Base-by-base conservation (phyloP, 129 eudicot species). In the Helianthus tuberosus region DNA sequence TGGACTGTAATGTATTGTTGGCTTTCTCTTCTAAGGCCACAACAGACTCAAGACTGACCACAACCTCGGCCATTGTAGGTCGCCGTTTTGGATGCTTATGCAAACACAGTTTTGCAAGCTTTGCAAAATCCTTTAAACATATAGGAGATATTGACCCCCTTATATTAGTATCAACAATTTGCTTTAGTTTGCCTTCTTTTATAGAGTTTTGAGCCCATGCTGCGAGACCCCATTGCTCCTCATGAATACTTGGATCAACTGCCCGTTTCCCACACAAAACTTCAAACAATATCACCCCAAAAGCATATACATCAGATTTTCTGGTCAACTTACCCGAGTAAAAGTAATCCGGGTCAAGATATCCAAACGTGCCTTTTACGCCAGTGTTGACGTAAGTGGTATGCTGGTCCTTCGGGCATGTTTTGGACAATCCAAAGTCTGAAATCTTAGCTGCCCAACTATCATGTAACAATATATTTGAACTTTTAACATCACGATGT, bases 221-320 rank as follows among this genome's bases (percentile, higher is more conserved):
- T 32, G 64, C 65, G 23, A 83, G 73, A 36, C 72, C 54, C 29
- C 53, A 52, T 58, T 76, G 58, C 52, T 84, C 84, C 66, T 80
- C 84, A 29, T 54, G 76, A 13, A 76, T 16, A 23, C 73, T 76
- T 43, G n/a, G 17, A 67, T 79, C 79, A 44, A 84, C 72, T 16
- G 82, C 85, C 52, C 70, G 65, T 68, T 73, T 80, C 44, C 83
- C 88, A 68, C 80, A 67, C 49, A 82, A 17, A 6, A 77, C 79
- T 73, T 72, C 86, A 74, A 75, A 6, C 5, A 75, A 16, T 75
- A 75, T 41, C 10, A 75, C 79, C 79, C 79, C 79, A 23, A 75
- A 77, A 11, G 82, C 79, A 44, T 48, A 82, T 17, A 78, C 81
- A 36, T 82, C 82, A 27, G 82, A 57, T 36, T 77, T 67, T 57